Conservation (phyloP, 148 eudicot species). For the Diospyros lotus region DNA sequence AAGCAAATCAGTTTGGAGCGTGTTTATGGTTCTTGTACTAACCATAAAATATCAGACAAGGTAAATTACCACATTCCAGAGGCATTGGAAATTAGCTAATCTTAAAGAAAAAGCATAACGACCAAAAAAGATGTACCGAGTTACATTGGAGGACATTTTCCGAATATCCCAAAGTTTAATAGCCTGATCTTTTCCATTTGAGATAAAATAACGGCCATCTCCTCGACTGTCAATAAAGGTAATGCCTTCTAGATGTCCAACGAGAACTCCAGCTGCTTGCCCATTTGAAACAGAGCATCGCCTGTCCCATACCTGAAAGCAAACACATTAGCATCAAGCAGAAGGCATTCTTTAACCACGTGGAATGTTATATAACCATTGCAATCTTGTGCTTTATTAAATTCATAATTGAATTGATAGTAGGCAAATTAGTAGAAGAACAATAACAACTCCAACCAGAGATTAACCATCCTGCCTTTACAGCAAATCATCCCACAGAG, state of each 20-base stretch:
- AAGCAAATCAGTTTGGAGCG: neutral
- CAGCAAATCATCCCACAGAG: neutral
- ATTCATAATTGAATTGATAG: no score
- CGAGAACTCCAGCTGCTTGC: constrained; percentile 61
- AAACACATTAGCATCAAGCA: neutral
- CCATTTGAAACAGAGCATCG: constrained; percentile 61
- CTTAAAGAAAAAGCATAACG: neutral
- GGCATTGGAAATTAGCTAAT: neutral
- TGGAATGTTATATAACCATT: neutral
- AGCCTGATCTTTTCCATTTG: constrained; percentile 91
- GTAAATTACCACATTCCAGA: neutral
- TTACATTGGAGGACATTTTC: constrained; percentile 65
- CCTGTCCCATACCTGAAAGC: constrained; percentile 88
- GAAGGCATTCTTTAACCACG: neutral
- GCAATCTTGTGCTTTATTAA: neutral
- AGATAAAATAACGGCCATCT: constrained; percentile 93
- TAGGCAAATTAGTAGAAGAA: neutral
- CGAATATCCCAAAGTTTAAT: constrained; percentile 91
- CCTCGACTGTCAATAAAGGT: constrained; percentile 85
- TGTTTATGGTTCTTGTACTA: no score
- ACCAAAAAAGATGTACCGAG: constrained; percentile 34
- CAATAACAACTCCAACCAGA: neutral
- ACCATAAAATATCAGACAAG: neutral
- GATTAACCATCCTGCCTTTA: neutral
- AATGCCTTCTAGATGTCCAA: constrained; percentile 89